Evolutionary conservation across 805 yeast species (phyloP), one percentile per base, ranked within the genome.

Genomic region (Barnettozyma californica): DNA sequence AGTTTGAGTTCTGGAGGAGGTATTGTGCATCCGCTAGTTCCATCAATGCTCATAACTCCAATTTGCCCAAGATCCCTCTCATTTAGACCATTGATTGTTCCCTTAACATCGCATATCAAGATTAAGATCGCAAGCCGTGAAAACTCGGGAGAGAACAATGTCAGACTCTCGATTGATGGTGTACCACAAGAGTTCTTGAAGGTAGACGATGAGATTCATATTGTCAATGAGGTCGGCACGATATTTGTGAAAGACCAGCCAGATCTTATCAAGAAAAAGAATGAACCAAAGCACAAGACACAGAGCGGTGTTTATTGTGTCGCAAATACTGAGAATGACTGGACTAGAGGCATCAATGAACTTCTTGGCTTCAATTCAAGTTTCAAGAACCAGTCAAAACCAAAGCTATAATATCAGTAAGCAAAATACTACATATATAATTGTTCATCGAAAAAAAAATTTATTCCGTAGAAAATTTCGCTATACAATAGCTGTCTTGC

Each of bases 281-380:
- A 55, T 51, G 14, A 53, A 1, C 21, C 41, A 3, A 41, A 43
- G 42, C 60, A 53, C 37, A 50, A 54, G 35, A 60, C 53, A 23
- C 64, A 67, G 19, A 69, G 74, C 13, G 96, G 96, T 1, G 81
- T 91, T 14, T 90, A 94, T 83, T 91, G 97, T 67, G 83, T 92
- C 4, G 87, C 96, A 0, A 76, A 81, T 51, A 75, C 84, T 8
- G 88, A 83, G 53, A 84, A 85, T 54, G 97, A 92, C 62, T 92
- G 98, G 98, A 90, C 91, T 2, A 78, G 77, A 49, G 96, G 95
- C 31, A 81, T 92, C 47, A 92, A 91, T 60, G 91, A 87, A 57
- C 73, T 91, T 50, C 67, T 91, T 40, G 97, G 97, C 2, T 91
- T 91, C 74, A 91, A 91, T 63, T 81, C 90, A 11, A 78, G 89